These are phyloP conservation scores for Globisporangium splendens DNA, from an alignment of 352 stramenopile genomes.

Conservation along the genomic window DNA sequence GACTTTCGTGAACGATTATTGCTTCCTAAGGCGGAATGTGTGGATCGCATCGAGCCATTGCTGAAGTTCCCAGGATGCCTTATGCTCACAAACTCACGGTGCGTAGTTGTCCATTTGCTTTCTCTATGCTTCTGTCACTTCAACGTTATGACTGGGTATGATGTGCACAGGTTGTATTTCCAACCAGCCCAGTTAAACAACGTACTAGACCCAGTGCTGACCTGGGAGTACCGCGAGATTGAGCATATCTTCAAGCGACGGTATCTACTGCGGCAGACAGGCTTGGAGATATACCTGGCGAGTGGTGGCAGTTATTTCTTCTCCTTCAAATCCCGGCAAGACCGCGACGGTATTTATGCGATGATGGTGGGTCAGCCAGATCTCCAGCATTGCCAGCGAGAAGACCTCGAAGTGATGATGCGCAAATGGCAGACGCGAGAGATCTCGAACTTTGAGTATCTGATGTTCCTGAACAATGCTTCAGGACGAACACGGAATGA, in stretches of 20 bases:
- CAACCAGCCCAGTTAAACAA: conserved; percentile 92
- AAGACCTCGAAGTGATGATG: conserved; percentile 67
- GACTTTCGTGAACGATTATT: conserved; percentile 81
- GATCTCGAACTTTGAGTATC: conserved; percentile 95
- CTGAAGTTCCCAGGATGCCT: conserved; percentile 85
- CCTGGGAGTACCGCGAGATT: conserved; percentile 80
- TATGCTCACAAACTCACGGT: conserved; percentile 62
- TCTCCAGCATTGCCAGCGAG: conserved; percentile 47
- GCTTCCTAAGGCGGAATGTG: conserved; percentile 37
- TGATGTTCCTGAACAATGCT: conserved; percentile 87
- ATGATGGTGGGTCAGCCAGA: conserved; percentile 76
- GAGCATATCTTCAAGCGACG: conserved; percentile 83
- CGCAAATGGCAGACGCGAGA: conserved; percentile 76
- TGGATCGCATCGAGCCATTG: conserved; percentile 82
- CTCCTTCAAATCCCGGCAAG: conserved; percentile 62
- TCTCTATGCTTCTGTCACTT: background rate
- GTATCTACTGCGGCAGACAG: conserved; percentile 89
- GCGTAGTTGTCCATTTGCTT: background rate
- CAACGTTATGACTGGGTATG: background rate
- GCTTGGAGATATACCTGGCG: conserved; percentile 82
- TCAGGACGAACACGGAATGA: conserved; percentile 87
- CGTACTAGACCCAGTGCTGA: conserved; percentile 82
- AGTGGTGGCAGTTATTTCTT: conserved; percentile 55
- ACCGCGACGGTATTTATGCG: conserved; percentile 82
- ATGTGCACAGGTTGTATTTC: conserved; percentile 61